phyloP scores from a whole-genome alignment of 345 rosid genomes.

The Salix dunnii region DNA sequence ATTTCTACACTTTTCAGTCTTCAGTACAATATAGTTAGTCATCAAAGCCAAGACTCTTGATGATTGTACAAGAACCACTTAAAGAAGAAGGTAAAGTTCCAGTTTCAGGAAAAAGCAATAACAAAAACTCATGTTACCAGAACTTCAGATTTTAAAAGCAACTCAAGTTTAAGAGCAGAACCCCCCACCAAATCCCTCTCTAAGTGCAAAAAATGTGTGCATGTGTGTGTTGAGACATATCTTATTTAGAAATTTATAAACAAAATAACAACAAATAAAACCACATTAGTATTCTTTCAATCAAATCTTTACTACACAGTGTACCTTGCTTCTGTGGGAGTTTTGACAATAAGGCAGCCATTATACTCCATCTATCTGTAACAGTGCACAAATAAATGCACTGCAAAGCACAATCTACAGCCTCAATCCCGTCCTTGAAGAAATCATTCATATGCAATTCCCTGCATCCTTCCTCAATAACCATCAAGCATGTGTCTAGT shows the following conservation, averaged over 20 bases:
- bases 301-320: conserved; percentile 7
- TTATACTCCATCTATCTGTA: conserved; percentile 79
- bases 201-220: neutral
- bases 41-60: neutral
- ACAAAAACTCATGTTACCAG: neutral
- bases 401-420: conserved; percentile 72
- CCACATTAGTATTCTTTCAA: neutral
- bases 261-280: neutral
- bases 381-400: conserved; percentile 68
- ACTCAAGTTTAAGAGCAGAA: neutral
- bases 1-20: neutral
- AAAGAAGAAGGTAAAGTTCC: neutral
- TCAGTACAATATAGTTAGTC: neutral
- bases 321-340: conserved; percentile 76
- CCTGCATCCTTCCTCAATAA: conserved; percentile 79
- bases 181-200: no score
- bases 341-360: conserved; percentile 75
- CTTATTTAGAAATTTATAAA: neutral
- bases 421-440: conserved; percentile 73
- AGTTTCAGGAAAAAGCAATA: neutral
- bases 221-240: neutral
- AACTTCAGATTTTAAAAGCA: neutral
- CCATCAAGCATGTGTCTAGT: conserved; percentile 67
- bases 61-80: neutral
- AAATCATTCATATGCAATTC: conserved; percentile 46